A percentile compares a stretch with the other conserved stretches of the same genome.
phyloP scores from a whole-genome alignment of 352 stramenopile genomes.

The Albugo candida region DNA sequence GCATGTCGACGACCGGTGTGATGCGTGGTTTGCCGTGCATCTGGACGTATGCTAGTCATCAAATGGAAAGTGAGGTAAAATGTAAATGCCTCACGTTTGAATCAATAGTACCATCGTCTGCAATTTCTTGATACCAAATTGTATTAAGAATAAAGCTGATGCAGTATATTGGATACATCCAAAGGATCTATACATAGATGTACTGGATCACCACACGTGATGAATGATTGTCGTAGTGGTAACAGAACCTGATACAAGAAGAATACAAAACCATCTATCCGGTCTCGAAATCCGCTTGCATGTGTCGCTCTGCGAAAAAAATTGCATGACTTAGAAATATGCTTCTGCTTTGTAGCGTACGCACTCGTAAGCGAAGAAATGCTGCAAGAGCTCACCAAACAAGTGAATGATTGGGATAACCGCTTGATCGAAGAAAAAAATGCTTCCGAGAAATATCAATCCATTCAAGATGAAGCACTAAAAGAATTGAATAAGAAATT shows the following conservation, averaged over 20 bases:
- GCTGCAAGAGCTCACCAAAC: slow-evolving; percentile 66
- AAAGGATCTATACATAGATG: slow-evolving; percentile 26
- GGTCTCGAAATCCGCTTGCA: slow-evolving; percentile 52
- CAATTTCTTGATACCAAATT: slow-evolving; percentile 83
- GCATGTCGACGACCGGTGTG: slow-evolving; percentile 66
- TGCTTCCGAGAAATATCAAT: slow-evolving; percentile 76
- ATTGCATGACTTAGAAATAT: not conserved
- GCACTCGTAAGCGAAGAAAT: slow-evolving; percentile 40
- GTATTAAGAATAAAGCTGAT: slow-evolving; percentile 84
- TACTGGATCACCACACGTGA: not conserved
- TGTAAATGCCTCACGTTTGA: not conserved
- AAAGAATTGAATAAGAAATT: no score
- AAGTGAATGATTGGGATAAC: slow-evolving; percentile 78
- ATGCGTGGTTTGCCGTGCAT: slow-evolving; percentile 60
- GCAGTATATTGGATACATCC: slow-evolving; percentile 84
- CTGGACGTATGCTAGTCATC: slow-evolving; percentile 42
- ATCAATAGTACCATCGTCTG: slow-evolving; percentile 41
- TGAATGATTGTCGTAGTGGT: no score
- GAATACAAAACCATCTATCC: slow-evolving; percentile 69
- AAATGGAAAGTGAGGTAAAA: not conserved
- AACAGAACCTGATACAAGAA: slow-evolving; percentile 52
- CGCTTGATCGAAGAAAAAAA: slow-evolving; percentile 74
- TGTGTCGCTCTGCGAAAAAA: slow-evolving; percentile 17
- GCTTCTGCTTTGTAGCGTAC: not conserved
- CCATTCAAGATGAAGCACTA: slow-evolving; percentile 79